Base-by-base conservation (phyloP, 2,329 filamentous ascomycete genomes). In the Malbranchea zuffiana region DNA sequence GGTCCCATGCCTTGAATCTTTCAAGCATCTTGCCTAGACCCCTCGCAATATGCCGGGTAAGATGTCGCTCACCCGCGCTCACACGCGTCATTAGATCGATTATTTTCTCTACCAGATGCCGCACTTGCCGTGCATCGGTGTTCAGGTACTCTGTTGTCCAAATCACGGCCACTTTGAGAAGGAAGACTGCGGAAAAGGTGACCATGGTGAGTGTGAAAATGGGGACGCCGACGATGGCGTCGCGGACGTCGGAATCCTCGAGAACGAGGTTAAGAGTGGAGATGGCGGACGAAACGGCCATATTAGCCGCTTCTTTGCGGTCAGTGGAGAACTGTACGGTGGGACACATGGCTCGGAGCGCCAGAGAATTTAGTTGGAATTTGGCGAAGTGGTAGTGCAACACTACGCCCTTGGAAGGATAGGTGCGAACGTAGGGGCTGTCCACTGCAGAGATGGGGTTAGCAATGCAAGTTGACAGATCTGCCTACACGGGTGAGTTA, bases 301-400 rank as follows among this genome's bases (percentile, higher is more conserved):
- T 59, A 35, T 62, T 62, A 15, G 62, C 62, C 3, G 56, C 60
- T 44, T 63, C 60, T 46, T 61, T 63, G 37, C 59, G 61, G 30
- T 63, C 60, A 49, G 65, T 58, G 8, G 61, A 63, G 39, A 63
- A 61, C 6, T 58, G 50, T 32, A 60, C 61, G 8, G 54, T 62
- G 37, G 64, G 57, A 42, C 62, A 57, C 44, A 67, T 57, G 3
- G 65, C 44, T 46, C 57, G 53, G 6, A 60, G 51, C 3, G 57
- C 58, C 16, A 63, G 55, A 4, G 59, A 63, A 44, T 71, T 68
- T 13, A 72, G 59, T 43, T 71, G 67, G 31, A 72, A 65, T 43
- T 68, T 69, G 15, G 66, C 67, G 37, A 72, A 68, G 43, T 71
- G 64, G 44, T 67, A 68, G 48, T 72, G 69, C 6, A 72, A 51